Evolutionary conservation across 371 early-diverging fungal genomes (phyloP), one percentile per base, ranked within the genome.

Genomic region (Mucor sp.): DNA sequence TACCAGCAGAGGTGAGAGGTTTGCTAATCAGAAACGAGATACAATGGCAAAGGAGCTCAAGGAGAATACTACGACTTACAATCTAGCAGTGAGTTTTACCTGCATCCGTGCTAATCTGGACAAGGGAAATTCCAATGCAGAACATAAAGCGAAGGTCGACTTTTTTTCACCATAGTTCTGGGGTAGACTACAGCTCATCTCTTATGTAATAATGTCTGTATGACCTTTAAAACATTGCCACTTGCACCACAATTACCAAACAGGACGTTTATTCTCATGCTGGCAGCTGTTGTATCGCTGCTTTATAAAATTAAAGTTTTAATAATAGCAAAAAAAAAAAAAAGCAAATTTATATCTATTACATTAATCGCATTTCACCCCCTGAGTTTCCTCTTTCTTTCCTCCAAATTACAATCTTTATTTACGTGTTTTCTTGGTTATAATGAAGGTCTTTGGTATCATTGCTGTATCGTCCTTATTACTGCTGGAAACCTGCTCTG

Each of bases 401-500:
- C 28, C 35, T 48, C 14, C 58, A 32, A 19, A 50, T 15, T 37
- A 37, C 0, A 11, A 11, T 37, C 37, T 37, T 8, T 37, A 9
- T 17, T 44, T 27, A 21, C 41, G 17, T 44, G 30, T 30, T 25
- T 11, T 37, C 14, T 37, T 41, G 9, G 23, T 32, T n/a, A 21
- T 5, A 33, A 67, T 69, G 69, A 69, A 65, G 21, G 0, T 33
- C 7, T 61, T 19, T 39, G 57, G 65, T 23, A 47, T 69, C n/a
- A 15, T 69, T 1, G 35, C 55, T 1, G 32, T 55, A 17, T 44
- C 66, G 19, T 55, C 35, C 15, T 39, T 63, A 17, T 55, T 69
- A 44, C 21, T 50, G 23, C 23, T 74, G n/a, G 63, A 68, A 14
- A 28, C 62, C n/a, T 67, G 67, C 43, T 65, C 60, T 47, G 75